Evolutionary conservation across 192 early-diverging fungal species (phyloP), one percentile per base, ranked within the genome.

Genomic region (Gonapodya sp.): DNA sequence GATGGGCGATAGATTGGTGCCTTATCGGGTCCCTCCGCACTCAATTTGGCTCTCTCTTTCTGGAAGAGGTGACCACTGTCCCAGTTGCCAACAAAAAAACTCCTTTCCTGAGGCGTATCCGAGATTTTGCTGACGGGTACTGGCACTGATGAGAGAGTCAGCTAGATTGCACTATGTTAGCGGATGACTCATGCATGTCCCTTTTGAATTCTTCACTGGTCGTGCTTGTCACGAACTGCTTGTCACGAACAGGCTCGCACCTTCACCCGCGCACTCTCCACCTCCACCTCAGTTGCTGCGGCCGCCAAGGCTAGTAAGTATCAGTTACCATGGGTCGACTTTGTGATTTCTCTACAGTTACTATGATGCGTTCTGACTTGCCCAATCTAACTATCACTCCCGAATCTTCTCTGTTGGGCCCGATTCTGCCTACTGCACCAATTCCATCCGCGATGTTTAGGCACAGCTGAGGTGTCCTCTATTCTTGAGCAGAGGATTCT

Each of bases 401-500:
- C n/a, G n/a, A n/a, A n/a, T n/a, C n/a, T n/a, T n/a, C n/a, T n/a
- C n/a, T n/a, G n/a, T n/a, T n/a, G n/a, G n/a, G n/a, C n/a, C n/a
- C n/a, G n/a, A n/a, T n/a, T n/a, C n/a, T 64, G 8, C 46, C 46
- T 24, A 24, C 8, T 64, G 24, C 24, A 8, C 24, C 46, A 64
- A 64, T 64, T 24, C 46, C 8, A 64, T 64, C 24, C 24, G 46
- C 8, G 24, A 64, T 64, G 46, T 64, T 64, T 16, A 87, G 92
- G 89, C 79, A 93, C 97, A 83, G 93, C 96, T 73, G 97, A 99
- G 90, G 95, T 99, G 36, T 95, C 96, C 84, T 96, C 94, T 81
- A 98, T 99, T 87, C 93, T 99, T 73, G 97, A 99, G 90, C 91
- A 97, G 88, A 93, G 97, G 83, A 99, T 99, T 86, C 90, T 94